A percentile compares a stretch with the other conserved stretches of the same genome.
phyloP scores from a whole-genome alignment of 2,329 filamentous ascomycete species.

The Fusarium staphyleae region DNA sequence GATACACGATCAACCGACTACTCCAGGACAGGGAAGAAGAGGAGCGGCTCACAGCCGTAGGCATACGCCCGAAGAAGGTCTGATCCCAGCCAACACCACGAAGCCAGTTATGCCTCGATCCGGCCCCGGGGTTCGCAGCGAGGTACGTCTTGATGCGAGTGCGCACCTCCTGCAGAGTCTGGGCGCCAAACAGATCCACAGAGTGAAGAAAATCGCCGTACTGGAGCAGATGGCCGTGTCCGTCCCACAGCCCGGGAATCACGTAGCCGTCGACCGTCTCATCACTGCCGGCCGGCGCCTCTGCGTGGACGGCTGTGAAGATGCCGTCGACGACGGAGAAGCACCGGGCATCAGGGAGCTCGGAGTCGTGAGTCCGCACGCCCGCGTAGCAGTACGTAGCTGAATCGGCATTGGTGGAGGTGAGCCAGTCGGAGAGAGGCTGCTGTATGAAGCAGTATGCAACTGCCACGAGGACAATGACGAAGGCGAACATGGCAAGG shows the following conservation, averaged over 20 bases:
- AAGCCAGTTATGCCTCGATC: conserved; percentile 65
- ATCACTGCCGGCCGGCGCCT: conserved; percentile 32
- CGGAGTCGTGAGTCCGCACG: conserved; percentile 48
- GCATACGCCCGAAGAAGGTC: conserved; percentile 69
- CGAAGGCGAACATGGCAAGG: conserved; percentile 38
- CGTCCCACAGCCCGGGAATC: conserved; percentile 74
- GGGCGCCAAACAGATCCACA: conserved; percentile 67
- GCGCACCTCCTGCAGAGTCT: conserved; percentile 62
- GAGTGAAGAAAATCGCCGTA: conserved; percentile 73
- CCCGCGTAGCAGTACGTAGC: conserved; percentile 51
- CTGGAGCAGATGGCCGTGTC: conserved; percentile 70
- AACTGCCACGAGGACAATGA: conserved; percentile 46
- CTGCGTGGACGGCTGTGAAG: conserved; percentile 58
- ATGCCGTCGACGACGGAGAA: conserved; percentile 62
- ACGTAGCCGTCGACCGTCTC: conserved; percentile 55
- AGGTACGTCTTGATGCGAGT: conserved; percentile 61
- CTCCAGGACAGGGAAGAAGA: neutral
- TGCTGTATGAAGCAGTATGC: conserved; percentile 43
- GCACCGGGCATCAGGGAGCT: conserved; percentile 55
- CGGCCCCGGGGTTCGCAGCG: conserved; percentile 56
- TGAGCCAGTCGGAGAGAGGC: conserved; percentile 19
- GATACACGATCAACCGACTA: no score
- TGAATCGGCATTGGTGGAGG: conserved; percentile 1
- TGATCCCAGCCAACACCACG: conserved; percentile 77
- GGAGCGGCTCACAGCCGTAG: conserved; percentile 64